Percentiles rank a stretch among this genome's conserved stretches.
phyloP scores from a whole-genome alignment of 495 filamentous ascomycete genomes.

The Ascodesmis nigricans region DNA sequence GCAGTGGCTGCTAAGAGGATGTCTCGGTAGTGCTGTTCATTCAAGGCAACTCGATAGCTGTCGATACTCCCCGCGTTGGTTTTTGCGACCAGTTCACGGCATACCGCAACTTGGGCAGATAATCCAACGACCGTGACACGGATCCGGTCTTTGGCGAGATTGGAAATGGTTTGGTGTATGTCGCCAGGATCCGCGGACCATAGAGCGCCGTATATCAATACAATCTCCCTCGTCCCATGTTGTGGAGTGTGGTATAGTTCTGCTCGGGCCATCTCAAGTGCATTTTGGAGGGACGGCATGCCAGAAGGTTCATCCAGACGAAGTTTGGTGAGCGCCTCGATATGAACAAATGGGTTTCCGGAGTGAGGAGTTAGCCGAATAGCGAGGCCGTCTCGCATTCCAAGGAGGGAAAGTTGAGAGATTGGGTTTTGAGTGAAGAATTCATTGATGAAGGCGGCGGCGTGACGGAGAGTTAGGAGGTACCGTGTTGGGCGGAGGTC shows the following conservation, averaged over 20 bases:
- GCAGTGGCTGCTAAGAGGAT: constrained; percentile 74
- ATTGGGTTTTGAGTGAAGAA: constrained; percentile 99
- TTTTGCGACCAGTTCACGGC: constrained; percentile 59
- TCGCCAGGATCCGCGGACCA: constrained; percentile 81
- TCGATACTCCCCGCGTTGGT: constrained; percentile 55
- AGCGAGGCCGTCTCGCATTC: constrained; percentile 77
- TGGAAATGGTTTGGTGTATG: constrained; percentile 70
- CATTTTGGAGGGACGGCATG: constrained; percentile 80
- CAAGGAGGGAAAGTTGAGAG: constrained; percentile 74
- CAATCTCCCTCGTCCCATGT: constrained; percentile 78
- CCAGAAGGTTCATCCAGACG: constrained; percentile 64
- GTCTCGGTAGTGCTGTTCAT: constrained; percentile 76
- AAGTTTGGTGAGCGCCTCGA: constrained; percentile 48
- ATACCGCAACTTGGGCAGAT: constrained; percentile 77
- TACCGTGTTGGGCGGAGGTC: constrained; percentile 76
- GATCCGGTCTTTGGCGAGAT: constrained; percentile 56
- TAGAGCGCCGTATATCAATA: constrained; percentile 79
- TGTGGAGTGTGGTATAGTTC: constrained; percentile 79
- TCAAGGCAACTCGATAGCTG: constrained; percentile 59
- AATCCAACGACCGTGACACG: constrained; percentile 74
- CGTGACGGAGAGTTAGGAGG: constrained; percentile 59
- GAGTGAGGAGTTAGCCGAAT: constrained; percentile 67
- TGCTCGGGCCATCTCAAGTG: constrained; percentile 78
- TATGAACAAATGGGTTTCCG: constrained; percentile 76
- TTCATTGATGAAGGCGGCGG: constrained; percentile 69